These are phyloP conservation scores for Hippophae tibetana DNA, from an alignment of 306 rosid genomes.

Conservation along the genomic window DNA sequence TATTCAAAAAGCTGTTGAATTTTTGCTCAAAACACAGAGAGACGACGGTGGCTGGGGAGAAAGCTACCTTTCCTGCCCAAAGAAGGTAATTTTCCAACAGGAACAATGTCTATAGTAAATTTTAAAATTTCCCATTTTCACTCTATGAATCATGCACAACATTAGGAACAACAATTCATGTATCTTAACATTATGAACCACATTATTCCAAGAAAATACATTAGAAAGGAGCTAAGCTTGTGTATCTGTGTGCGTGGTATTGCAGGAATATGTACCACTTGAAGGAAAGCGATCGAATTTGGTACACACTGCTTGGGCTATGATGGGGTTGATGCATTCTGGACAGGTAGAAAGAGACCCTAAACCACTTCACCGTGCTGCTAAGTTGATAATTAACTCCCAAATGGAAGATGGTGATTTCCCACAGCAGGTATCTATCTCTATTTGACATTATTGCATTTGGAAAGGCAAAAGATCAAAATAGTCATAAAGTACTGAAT, in stretches of 20 bases:
- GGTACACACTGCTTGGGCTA: constrained; percentile 67
- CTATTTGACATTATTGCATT: neutral
- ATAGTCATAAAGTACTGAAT: too few relatives aligned
- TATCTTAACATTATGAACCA: too few relatives aligned
- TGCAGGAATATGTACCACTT: constrained; percentile 36
- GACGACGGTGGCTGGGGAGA: constrained; percentile 77
- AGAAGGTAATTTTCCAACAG: constrained; percentile 22
- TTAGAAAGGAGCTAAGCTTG: too few relatives aligned
- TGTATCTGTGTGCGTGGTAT: neutral
- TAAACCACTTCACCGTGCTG: constrained; percentile 49
- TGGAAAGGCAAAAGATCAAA: too few relatives aligned
- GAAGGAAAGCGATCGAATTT: constrained; percentile 48
- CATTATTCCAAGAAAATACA: too few relatives aligned
- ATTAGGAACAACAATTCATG: too few relatives aligned
- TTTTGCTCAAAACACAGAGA: constrained; percentile 39
- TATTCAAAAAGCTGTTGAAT: constrained; percentile 38
- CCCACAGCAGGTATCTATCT: constrained; percentile 45
- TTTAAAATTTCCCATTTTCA: too few relatives aligned
- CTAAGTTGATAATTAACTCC: constrained; percentile 46
- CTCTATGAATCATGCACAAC: too few relatives aligned
- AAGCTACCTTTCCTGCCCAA: constrained; percentile 46
- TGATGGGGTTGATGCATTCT: constrained; percentile 52
- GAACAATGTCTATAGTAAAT: too few relatives aligned
- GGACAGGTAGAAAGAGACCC: constrained; percentile 53
- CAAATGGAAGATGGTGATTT: constrained; percentile 58